Evolutionary conservation across 257 asterid species (phyloP), one percentile per base, ranked within the genome.

Genomic region (Coffea canephora): DNA sequence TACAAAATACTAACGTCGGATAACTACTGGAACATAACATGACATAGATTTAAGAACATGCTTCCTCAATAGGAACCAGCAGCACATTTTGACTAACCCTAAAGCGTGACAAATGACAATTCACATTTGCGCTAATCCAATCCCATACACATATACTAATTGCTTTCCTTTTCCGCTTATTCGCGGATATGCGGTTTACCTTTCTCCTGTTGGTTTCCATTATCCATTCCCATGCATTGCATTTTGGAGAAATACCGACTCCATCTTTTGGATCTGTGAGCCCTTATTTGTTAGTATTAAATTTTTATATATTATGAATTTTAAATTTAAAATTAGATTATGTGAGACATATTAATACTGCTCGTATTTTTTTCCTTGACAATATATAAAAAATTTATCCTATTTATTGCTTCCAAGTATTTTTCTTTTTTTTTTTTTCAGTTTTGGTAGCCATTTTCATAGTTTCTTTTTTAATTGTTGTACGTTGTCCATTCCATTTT

Each of bases 21-120:
- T 66, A 66, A 15, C 77, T 46, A 71, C 34, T 19, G 64, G 77
- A 8, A 73, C 59, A 31, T 73, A n/a, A 55, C 79, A 61, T 18
- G 52, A 52, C 15, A 31, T 23, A 36, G 11, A 11, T 15, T 9
- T 45, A 75, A 70, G 41, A 55, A 36, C 73, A 81, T 80, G 82
- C 74, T 80, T 77, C 74, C 77, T 39, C 14, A 50, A 27, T 74
- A 59, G 82, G 80, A 84, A 84, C 82, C 78, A 74, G 80, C 80
- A 34, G 54, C 83, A 45, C 70, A 61, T 54, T 76, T 84, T 77
- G 84, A 77, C 80, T 18, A 19, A 1, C 4, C 1, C 8, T 31
- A 46, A 36, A 80, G 18, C 76, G 61, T 52, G 75, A 39, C 75
- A 34, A n/a, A 49, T 52, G 75, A 39, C 75, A 34, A n/a, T 75